These are phyloP conservation scores for Ogataea zsoltii DNA, from an alignment of 805 yeast genomes.

Conservation along the genomic window DNA sequence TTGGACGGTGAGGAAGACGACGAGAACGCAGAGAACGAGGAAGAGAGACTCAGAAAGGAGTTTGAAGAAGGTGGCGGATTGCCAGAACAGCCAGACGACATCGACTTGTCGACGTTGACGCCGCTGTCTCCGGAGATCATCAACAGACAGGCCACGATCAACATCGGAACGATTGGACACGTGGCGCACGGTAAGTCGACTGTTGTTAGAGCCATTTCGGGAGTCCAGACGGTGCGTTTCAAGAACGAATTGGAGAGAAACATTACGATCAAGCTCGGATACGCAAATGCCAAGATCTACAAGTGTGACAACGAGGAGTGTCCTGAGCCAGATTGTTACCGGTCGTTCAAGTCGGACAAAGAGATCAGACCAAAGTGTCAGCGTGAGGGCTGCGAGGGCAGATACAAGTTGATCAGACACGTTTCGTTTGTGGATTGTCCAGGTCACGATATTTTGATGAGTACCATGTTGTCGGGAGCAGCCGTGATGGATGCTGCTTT, in stretches of 20 bases:
- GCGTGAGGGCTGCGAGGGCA: slow-evolving; percentile 83
- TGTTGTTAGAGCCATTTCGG: slow-evolving; percentile 96
- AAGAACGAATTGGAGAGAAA: slow-evolving; percentile 99
- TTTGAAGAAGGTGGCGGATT: slow-evolving; percentile 98
- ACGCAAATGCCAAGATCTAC: slow-evolving; percentile 98
- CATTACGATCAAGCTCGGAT: slow-evolving; percentile 97
- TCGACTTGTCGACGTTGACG: slow-evolving; percentile 77
- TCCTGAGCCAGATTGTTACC: slow-evolving; percentile 93
- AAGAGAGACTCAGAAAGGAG: slow-evolving; percentile 76
- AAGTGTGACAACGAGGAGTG: slow-evolving; percentile 83
- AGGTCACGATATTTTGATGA: slow-evolving; percentile 99
- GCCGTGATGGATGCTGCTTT: slow-evolving; percentile 99
- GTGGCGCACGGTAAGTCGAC: slow-evolving; percentile 99
- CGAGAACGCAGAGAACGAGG: slow-evolving; percentile 62
- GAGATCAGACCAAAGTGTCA: slow-evolving; percentile 93
- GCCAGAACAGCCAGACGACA: slow-evolving; percentile 92
- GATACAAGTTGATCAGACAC: slow-evolving; percentile 89
- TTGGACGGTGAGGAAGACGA: slow-evolving; percentile 49
- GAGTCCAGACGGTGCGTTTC: slow-evolving; percentile 98
- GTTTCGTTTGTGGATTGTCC: slow-evolving; percentile 99
- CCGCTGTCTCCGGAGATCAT: slow-evolving; percentile 95
- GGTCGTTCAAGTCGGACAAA: slow-evolving; percentile 90
- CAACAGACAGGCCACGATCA: slow-evolving; percentile 98
- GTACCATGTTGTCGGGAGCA: slow-evolving; percentile 99
- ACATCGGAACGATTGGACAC: slow-evolving; percentile 98